phyloP scores from a whole-genome alignment of 768 basidiomycete genomes.

The Pholiota molesta region DNA sequence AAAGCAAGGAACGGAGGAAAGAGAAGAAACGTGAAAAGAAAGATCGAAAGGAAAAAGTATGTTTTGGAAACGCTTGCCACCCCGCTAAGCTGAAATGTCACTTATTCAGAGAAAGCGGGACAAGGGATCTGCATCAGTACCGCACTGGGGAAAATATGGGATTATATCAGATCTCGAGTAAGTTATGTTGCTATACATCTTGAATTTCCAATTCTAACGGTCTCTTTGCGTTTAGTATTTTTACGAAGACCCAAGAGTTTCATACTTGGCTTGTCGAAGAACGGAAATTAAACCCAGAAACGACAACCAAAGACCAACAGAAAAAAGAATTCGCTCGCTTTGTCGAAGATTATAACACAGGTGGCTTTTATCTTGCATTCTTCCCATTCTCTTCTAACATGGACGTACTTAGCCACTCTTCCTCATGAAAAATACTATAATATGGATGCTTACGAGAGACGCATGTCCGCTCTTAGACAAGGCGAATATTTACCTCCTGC shows the following conservation, averaged over 20 bases:
- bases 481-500: slow-evolving; percentile 79
- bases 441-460: slow-evolving; percentile 80
- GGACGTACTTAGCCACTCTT: slow-evolving; percentile 67
- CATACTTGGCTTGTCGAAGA: slow-evolving; percentile 94
- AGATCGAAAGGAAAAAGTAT: slow-evolving; percentile 66
- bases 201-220: background rate
- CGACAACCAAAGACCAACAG: slow-evolving; percentile 80
- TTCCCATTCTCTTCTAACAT: slow-evolving; percentile 1
- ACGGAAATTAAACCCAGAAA: slow-evolving; percentile 88
- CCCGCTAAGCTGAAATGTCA: slow-evolving; percentile 1
- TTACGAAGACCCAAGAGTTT: slow-evolving; percentile 84
- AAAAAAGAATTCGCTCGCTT: slow-evolving; percentile 85
- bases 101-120: slow-evolving; percentile 52
- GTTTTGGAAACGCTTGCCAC: slow-evolving; percentile 13
- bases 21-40: slow-evolving; percentile 68
- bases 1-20: slow-evolving; percentile 44
- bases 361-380: slow-evolving; percentile 36
- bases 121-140: slow-evolving; percentile 46
- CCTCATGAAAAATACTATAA: slow-evolving; percentile 96
- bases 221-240: slow-evolving; percentile 53
- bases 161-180: slow-evolving; percentile 86
- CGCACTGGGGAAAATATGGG: slow-evolving; percentile 92
- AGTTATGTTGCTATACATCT: slow-evolving; percentile 37
- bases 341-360: slow-evolving; percentile 84
- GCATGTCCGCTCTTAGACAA: slow-evolving; percentile 83